Evolutionary conservation across 2,329 filamentous ascomycete species (phyloP).

Genomic region (Cercospora citrullina): DNA sequence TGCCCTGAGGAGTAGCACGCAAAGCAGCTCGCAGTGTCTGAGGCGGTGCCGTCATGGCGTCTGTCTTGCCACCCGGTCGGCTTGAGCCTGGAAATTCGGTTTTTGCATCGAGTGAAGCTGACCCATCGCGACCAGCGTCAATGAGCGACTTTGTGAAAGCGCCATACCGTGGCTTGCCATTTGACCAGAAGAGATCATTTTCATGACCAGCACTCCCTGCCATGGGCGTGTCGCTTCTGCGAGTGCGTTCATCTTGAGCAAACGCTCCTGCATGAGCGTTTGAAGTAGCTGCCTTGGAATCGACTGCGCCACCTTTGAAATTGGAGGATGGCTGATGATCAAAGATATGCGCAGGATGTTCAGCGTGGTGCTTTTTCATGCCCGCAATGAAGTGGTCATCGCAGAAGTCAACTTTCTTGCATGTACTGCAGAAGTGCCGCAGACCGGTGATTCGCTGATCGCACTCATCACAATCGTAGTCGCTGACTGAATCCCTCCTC

Average conservation of each 20-base stretch:
- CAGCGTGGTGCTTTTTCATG: slow-evolving; percentile 1
- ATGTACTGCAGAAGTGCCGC: slow-evolving; percentile 1
- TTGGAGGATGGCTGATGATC: not conserved
- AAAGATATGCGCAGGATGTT: not conserved
- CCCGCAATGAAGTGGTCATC: slow-evolving; percentile 9
- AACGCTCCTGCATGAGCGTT: not conserved
- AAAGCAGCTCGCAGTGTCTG: not conserved
- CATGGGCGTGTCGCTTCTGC: slow-evolving; percentile 4
- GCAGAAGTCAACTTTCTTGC: slow-evolving; percentile 3
- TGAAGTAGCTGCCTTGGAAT: not conserved
- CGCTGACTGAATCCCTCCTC: not conserved
- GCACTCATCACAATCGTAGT: not conserved
- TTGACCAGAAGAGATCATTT: not conserved
- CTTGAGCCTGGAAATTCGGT: not conserved
- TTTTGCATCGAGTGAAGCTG: not conserved
- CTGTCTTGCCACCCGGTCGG: not conserved
- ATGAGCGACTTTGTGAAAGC: not conserved
- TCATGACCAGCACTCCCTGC: not conserved
- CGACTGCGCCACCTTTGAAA: not conserved
- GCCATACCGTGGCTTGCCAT: not conserved
- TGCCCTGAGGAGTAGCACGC: not conserved
- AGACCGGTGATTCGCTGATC: not conserved
- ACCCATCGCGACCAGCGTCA: not conserved
- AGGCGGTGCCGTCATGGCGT: not conserved
- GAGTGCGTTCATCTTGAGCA: not conserved